Base-by-base conservation (phyloP, 139 green algal species). In the Limnomonas spitsbergensis region DNA sequence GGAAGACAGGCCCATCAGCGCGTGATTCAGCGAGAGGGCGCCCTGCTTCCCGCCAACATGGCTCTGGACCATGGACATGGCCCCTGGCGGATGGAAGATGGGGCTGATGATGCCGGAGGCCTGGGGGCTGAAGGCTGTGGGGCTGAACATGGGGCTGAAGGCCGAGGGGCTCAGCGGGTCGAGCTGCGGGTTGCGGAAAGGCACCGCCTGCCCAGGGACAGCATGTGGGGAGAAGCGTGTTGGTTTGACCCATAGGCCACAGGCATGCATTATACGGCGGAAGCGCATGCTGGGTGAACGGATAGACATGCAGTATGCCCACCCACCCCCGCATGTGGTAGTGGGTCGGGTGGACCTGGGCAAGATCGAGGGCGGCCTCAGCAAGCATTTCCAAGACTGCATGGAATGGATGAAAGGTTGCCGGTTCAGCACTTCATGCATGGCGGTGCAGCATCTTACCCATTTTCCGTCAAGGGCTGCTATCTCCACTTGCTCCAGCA, bases 381-480 rank as follows among this genome's bases (percentile, higher is more conserved):
- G n/a, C n/a, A n/a, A n/a, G n/a, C n/a, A n/a, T n/a, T n/a, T n/a
- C n/a, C n/a, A n/a, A n/a, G n/a, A n/a, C n/a, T n/a, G n/a, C n/a
- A n/a, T n/a, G n/a, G n/a, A n/a, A n/a, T n/a, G n/a, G n/a, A n/a
- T n/a, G n/a, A n/a, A n/a, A n/a, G n/a, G n/a, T n/a, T n/a, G n/a
- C n/a, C n/a, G n/a, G n/a, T n/a, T n/a, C n/a, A n/a, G n/a, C n/a
- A n/a, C n/a, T n/a, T n/a, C n/a, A n/a, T n/a, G n/a, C n/a, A n/a
- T n/a, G n/a, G n/a, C n/a, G n/a, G 35, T 75, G 69, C 69, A 29
- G 4, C 20, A 75, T 9, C 34, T 40, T 20, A 47, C 69, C 69
- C 24, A 56, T n/a, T 82, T 87, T 14, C 93, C 93, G 56, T 92
- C 84, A 20, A 97, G 76, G 0, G 91, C 93, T n/a, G 92, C 88